Evolutionary conservation across 163 green algal genomes (phyloP), one percentile per base, ranked within the genome.

Genomic region (Scenedesmus sp.): DNA sequence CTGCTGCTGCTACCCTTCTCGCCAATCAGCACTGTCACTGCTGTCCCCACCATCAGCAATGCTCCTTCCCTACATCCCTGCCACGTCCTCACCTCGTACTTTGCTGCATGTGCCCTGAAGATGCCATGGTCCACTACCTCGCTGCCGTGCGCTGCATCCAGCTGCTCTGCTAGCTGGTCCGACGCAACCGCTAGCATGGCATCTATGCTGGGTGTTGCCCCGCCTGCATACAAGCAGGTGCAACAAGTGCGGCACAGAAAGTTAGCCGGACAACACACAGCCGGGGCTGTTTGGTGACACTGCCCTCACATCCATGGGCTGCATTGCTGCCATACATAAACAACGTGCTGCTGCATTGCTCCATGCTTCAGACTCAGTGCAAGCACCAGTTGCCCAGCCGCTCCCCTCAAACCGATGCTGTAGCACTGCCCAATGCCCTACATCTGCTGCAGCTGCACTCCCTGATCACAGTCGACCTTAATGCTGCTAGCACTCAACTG

Each of bases 61-160:
- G 59, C 64, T 13, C 64, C 64, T 13, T 16, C 13, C 64, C 13
- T 73, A 16, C 23, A 46, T 18, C 20, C 13, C 1, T 10, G 13
- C 12, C 52, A 23, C 1, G 8, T 15, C 13, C 94, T 83, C 92
- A 97, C 95, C 95, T 97, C 96, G 91, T 96, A 98, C 89, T 97
- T 96, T 60, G 95, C 95, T 23, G 97, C 98, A 84, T 99, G 98
- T 7, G 90, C 96, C 52, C 97, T 93, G 92, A 97, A 99, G 76
- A 99, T 98, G 46, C 91, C 87, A 1, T 94, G 93, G 93, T 99
- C 98, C 6, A 95, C 97, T 5, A 99, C 96, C 6, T 83, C 86
- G 23, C 83, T 91, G 10, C 96, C 96, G n/a, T 95, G 91, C 86
- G 94, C 86, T 34, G 87, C 88, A 90, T 99, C 98, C 92, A 99